phyloP scores from a whole-genome alignment of 805 yeast genomes.

The Candida montana region DNA sequence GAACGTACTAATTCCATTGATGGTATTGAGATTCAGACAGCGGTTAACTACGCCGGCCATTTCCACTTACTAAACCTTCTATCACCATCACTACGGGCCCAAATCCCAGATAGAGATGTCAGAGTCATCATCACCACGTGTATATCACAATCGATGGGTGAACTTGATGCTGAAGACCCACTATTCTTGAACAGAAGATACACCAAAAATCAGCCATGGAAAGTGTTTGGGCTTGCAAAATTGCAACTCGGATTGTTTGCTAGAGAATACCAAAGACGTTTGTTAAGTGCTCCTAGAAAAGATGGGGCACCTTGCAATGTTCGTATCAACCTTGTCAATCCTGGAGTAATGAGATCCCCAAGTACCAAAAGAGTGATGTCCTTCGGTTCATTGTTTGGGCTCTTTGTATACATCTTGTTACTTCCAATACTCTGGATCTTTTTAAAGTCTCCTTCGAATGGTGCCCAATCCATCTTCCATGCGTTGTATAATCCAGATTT shows the following conservation, averaged over 20 bases:
- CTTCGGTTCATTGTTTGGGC: slow-evolving; percentile 64
- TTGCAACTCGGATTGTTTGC: slow-evolving; percentile 69
- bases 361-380: slow-evolving; percentile 74
- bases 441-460: slow-evolving; percentile 69
- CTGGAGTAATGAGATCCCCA: slow-evolving; percentile 88
- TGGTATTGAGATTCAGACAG: slow-evolving; percentile 84
- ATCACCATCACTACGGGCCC: slow-evolving; percentile 79
- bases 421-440: slow-evolving; percentile 84
- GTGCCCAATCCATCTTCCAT: slow-evolving; percentile 71
- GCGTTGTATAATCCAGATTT: slow-evolving; percentile 71
- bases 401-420: slow-evolving; percentile 57
- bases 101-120: slow-evolving; percentile 94
- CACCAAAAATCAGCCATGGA: slow-evolving; percentile 62
- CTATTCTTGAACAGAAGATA: slow-evolving; percentile 58
- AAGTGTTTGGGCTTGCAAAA: slow-evolving; percentile 77
- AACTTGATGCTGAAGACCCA: slow-evolving; percentile 55
- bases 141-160: slow-evolving; percentile 68
- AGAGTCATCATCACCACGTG: slow-evolving; percentile 78
- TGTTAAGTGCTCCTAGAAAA: slow-evolving; percentile 54
- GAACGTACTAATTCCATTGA: slow-evolving; percentile 66
- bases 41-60: slow-evolving; percentile 75
- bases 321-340: slow-evolving; percentile 72
- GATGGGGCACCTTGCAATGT: slow-evolving; percentile 71
- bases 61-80: slow-evolving; percentile 74
- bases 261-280: slow-evolving; percentile 67